Evolutionary conservation across 768 basidiomycete genomes (phyloP).

Genomic region (Auriscalpium vulgare): DNA sequence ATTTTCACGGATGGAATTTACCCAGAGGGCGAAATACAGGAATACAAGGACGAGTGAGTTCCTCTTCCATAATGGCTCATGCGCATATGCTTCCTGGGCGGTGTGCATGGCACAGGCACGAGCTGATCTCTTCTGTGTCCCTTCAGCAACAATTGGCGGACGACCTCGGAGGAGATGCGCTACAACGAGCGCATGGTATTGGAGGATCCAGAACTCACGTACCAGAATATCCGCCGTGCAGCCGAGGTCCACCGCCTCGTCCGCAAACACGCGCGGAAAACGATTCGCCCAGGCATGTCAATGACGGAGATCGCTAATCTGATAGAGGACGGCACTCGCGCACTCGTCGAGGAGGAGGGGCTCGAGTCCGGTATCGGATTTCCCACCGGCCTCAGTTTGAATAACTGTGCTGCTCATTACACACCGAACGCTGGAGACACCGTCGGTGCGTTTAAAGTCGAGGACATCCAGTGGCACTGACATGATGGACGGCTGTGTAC

Average conservation of each 20-base stretch:
- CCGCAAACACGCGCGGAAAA: slow-evolving; percentile 69
- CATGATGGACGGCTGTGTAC: neutral
- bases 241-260: slow-evolving; percentile 97
- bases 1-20: slow-evolving; percentile 82
- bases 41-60: slow-evolving; percentile 87
- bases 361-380: slow-evolving; percentile 86
- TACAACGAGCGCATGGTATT: slow-evolving; percentile 70
- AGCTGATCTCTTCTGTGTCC: neutral
- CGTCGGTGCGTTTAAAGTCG: slow-evolving; percentile 40
- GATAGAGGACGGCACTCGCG: slow-evolving; percentile 88
- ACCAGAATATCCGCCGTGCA: slow-evolving; percentile 82
- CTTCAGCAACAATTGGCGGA: slow-evolving; percentile 78
- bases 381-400: slow-evolving; percentile 90
- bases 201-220: slow-evolving; percentile 79
- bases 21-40: slow-evolving; percentile 86
- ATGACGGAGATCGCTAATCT: slow-evolving; percentile 91
- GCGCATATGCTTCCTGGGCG: neutral
- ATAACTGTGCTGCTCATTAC: slow-evolving; percentile 95
- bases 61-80: neutral
- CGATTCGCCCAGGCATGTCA: slow-evolving; percentile 86
- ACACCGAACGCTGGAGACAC: slow-evolving; percentile 92
- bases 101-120: neutral
- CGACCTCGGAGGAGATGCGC: slow-evolving; percentile 85
- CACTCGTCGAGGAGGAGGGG: slow-evolving; percentile 87
- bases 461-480: neutral